Evolutionary conservation across 169 alveolate species (phyloP), one percentile per base, ranked within the genome.

Genomic region (Eimeria necatrix): DNA sequence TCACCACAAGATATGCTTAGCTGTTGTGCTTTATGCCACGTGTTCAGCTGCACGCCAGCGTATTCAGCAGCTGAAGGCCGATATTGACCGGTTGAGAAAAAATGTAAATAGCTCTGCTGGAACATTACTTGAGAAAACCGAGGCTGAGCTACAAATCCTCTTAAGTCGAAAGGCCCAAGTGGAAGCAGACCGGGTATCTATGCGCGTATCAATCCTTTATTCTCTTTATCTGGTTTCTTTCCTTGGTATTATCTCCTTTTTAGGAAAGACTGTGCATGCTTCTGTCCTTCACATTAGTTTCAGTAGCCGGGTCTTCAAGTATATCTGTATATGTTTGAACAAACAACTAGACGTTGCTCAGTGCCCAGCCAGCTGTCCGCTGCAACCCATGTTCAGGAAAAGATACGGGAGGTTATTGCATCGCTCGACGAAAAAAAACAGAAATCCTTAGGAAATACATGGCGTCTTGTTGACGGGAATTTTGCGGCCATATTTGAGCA

Each of bases 101-200:
- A 51, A 98, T 88, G 98, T 99, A 46, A 99, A 99, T 95, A 98
- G 98, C 94, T 98, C 98, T 93, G 99, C 99, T 12, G 99, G 98
- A 70, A 98, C 98, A 80, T 97, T 98, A 97, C 98, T 98, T 64
- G 99, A 99, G 68, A 98, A 98, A 94, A 98, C 98, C 26, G 99
- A 98, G 85, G 96, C 97, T 48, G 98, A 98, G 84, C 98, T 97
- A 91, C 93, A 95, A 41, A 98, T 98, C 88, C 97, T 99, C 88
- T 90, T 98, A 49, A 97, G 96, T 32, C 98, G 99, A 96, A 98
- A 98, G 90, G 97, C 97, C 71, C 98, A 98, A 73, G 99, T 98
- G 20, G 96, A 96, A 41, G 96, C 98, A 49, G 99, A 99, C 95
- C 98, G 98, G 93, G 95, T 91, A 68, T 14, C 53, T 32, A 8